Evolutionary conservation across 2,329 filamentous ascomycete genomes (phyloP).

Genomic region (Talaromyces sp.): DNA sequence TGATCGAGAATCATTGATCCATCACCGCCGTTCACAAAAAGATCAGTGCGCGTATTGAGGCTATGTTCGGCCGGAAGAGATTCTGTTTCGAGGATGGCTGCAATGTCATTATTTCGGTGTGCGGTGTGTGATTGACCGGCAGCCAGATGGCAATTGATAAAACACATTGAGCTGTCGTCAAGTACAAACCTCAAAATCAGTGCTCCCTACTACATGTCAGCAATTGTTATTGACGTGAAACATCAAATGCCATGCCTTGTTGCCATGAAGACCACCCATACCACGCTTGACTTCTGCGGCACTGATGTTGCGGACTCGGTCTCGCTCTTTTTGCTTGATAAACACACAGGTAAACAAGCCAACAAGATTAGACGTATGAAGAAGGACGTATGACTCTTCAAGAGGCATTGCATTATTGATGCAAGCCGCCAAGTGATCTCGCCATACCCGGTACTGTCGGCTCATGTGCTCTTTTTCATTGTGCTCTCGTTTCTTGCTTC

Average conservation of each 20-base stretch:
- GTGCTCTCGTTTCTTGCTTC: slow-evolving; percentile 75
- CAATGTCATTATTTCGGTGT: slow-evolving; percentile 87
- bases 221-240: background rate
- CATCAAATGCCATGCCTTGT: slow-evolving; percentile 59
- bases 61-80: slow-evolving; percentile 71
- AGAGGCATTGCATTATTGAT: slow-evolving; percentile 79
- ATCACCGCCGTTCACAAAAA: slow-evolving; percentile 86
- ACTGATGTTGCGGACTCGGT: slow-evolving; percentile 71
- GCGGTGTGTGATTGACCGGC: slow-evolving; percentile 88
- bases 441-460: slow-evolving; percentile 95
- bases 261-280: slow-evolving; percentile 91
- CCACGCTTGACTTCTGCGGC: slow-evolving; percentile 88
- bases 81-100: slow-evolving; percentile 77
- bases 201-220: slow-evolving; percentile 57
- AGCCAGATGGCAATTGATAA: slow-evolving; percentile 95
- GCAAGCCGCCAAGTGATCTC: slow-evolving; percentile 77
- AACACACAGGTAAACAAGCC: slow-evolving; percentile 96
- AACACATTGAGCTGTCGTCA: slow-evolving; percentile 90
- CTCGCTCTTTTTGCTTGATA: slow-evolving; percentile 73
- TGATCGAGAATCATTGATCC: slow-evolving; percentile 93
- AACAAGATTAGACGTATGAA: slow-evolving; percentile 86
- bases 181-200: slow-evolving; percentile 87
- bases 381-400: slow-evolving; percentile 73
- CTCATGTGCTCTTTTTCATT: slow-evolving; percentile 82
- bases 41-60: slow-evolving; percentile 64